Percentiles rank a stretch among this genome's conserved stretches.
Conservation (phyloP, 2,329 filamentous ascomycete genomes). For the Penicillium sp. region DNA sequence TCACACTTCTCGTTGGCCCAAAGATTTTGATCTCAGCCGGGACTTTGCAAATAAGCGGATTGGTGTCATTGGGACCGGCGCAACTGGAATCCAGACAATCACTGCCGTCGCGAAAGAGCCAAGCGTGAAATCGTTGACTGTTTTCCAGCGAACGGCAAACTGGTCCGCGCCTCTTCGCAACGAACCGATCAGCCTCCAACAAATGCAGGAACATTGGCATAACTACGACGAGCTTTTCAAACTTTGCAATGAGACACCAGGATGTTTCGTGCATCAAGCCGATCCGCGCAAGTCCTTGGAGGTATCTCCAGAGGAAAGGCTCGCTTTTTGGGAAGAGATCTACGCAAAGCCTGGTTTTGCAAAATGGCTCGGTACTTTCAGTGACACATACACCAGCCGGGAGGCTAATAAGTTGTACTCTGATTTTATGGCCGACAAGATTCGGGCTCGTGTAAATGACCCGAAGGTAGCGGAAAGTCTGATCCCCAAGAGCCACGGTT, state of each 20-base stretch:
- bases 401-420: slow-evolving; percentile 26
- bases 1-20: background rate
- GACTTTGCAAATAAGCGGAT: background rate
- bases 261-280: slow-evolving; percentile 24
- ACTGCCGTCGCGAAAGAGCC: slow-evolving; percentile 21
- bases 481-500: slow-evolving; percentile 26
- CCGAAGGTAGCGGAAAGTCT: slow-evolving; percentile 22
- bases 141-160: slow-evolving; percentile 26
- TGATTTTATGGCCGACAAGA: slow-evolving; percentile 28
- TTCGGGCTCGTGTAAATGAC: slow-evolving; percentile 23
- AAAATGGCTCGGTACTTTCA: slow-evolving; percentile 27
- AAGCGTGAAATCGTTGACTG: slow-evolving; percentile 17
- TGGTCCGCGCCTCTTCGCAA: slow-evolving; percentile 27
- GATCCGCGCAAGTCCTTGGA: slow-evolving; percentile 24
- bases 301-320: slow-evolving; percentile 19
- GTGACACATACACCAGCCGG: slow-evolving; percentile 22
- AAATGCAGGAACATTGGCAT: slow-evolving; percentile 22
- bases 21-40: background rate
- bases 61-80: background rate
- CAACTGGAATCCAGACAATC: slow-evolving; percentile 20
- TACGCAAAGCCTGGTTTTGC: slow-evolving; percentile 27
- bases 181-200: slow-evolving; percentile 16
- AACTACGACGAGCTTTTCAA: slow-evolving; percentile 18
- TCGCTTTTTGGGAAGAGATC: slow-evolving; percentile 20
- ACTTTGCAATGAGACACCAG: slow-evolving; percentile 21